Conservation (phyloP, 2,329 filamentous ascomycete species). For the Domatiomyces globalis region DNA sequence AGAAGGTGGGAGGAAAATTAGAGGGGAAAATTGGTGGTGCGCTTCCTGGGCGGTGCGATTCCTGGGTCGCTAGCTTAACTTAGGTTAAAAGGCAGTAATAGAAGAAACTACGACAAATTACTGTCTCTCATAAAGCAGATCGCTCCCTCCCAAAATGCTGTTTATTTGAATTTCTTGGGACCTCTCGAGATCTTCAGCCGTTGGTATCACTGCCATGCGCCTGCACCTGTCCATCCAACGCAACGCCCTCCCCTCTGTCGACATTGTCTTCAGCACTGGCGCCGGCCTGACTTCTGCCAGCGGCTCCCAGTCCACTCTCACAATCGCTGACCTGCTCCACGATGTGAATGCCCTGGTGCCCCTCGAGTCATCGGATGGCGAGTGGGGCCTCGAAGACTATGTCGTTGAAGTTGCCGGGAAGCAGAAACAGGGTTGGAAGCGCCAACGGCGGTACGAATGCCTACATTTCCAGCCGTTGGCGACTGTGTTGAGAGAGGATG, state of each 20-base stretch:
- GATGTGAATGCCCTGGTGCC: slow-evolving; percentile 68
- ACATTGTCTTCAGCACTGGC: slow-evolving; percentile 55
- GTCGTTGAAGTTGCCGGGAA: slow-evolving; percentile 54
- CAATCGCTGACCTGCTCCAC: slow-evolving; percentile 61
- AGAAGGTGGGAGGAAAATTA: no score
- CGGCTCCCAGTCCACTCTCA: slow-evolving; percentile 41
- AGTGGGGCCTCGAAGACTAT: slow-evolving; percentile 87
- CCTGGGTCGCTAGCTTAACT: no score
- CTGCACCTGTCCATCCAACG: slow-evolving; percentile 60
- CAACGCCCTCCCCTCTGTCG: slow-evolving; percentile 56
- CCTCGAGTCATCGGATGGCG: slow-evolving; percentile 50
- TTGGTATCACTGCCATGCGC: slow-evolving; percentile 38
- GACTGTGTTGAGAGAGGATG: slow-evolving; percentile 62
- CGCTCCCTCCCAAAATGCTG: not conserved
- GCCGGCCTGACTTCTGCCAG: slow-evolving; percentile 27
- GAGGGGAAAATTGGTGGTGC: no score
- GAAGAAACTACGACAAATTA: no score
- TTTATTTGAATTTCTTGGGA: not conserved
- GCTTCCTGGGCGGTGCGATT: no score
- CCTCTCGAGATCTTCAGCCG: not conserved
- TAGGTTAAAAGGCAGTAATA: not conserved
- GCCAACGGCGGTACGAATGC: slow-evolving; percentile 56
- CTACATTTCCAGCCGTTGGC: slow-evolving; percentile 66
- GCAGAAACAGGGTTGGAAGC: slow-evolving; percentile 1
- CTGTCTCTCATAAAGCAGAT: no score